Base-by-base conservation (phyloP, 768 basidiomycete genomes). In the Kwoniella botswanensis region DNA sequence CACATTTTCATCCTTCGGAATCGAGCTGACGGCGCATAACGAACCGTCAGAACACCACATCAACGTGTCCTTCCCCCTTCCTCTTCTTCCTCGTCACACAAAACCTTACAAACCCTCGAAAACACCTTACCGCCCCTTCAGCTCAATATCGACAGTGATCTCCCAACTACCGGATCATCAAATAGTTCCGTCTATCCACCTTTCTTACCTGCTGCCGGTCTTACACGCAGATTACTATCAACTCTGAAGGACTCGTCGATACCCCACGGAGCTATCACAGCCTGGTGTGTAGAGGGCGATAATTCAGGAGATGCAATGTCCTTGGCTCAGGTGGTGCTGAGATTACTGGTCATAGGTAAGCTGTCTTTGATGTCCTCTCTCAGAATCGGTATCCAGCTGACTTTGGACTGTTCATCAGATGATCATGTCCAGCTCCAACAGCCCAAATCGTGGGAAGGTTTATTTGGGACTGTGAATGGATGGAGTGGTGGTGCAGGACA, bases 231-330 rank as follows among this genome's bases (percentile, higher is more conserved):
- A 29, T 85, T 93, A 57, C 84, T 94, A 6, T 86, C 86, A 2
- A 87, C 90, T 7, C 76, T 93, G 26, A 86, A 89, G 0, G 46
- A 79, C 52, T 74, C 81, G 50, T 88, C 88, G 86, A 75, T 88
- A 53, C 89, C 77, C 24, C 80, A 81, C 0, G 88, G 87, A 0
- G 85, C 87, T 17, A 82, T 93, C 11, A 84, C 92, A 59, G 90
- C 92, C 58, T 93, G 92, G 77, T 92, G 89, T 12, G 85, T 91
- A 68, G 92, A 94, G 78, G 92, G 93, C 1, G 93, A 94, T 80
- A 94, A 94, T 75, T 86, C 90, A 68, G 85, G 80, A 18, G 92
- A 94, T 80, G 92, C 92, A 4, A 43, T 59, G 2, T 71, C 62
- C 4, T 72, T 81, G 4, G 71, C 78, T 17, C 57, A 46, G 4